Evolutionary conservation across 148 eudicot genomes (phyloP), one percentile per base, ranked within the genome.

Genomic region (Fallopia convolvulus): DNA sequence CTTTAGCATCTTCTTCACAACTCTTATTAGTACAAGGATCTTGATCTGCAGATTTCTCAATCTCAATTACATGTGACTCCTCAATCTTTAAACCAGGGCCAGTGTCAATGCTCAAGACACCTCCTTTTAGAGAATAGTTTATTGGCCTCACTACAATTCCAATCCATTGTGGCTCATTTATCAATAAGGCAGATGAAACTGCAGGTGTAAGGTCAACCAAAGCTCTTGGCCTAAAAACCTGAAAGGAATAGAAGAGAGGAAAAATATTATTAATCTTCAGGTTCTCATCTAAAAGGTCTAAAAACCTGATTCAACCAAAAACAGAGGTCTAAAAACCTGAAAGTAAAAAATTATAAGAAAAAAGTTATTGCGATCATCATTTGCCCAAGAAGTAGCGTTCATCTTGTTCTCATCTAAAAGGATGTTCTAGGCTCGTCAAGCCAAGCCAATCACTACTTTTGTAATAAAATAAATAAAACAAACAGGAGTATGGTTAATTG

Each of bases 161-260:
- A 77, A 94, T 84, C 96, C 97, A 94, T 83, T 94, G 98, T 82
- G 91, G 82, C 80, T 92, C 98, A 82, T 94, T 94, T 83, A 92
- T 84, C 56, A 94, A 83, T 80, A 94, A 85, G 78, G 97, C 92
- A 83, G 98, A 94, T 76, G 98, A 94, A 83, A 90, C 84, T 58
- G 98, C 97, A 70, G 95, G 90, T 79, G 87, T 82, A 79, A 94
- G 97, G 81, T 94, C 97, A 82, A 94, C 98, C 86, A 94, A 85
- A 81, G 97, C 83, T 90, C 97, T 90, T 75, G 96, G 98, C 82
- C 88, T 88, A 70, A 83, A 88, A 71, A 94, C 98, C 98, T 94
- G 79, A 77, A 50, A 44, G 52, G 6, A 74, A 1, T 5, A 10
- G n/a, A 2, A 55, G 5, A 18, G 10, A 5, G 26, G 63, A 75